phyloP scores from a whole-genome alignment of 371 early-diverging fungal species.

The Batkoa obscura region DNA sequence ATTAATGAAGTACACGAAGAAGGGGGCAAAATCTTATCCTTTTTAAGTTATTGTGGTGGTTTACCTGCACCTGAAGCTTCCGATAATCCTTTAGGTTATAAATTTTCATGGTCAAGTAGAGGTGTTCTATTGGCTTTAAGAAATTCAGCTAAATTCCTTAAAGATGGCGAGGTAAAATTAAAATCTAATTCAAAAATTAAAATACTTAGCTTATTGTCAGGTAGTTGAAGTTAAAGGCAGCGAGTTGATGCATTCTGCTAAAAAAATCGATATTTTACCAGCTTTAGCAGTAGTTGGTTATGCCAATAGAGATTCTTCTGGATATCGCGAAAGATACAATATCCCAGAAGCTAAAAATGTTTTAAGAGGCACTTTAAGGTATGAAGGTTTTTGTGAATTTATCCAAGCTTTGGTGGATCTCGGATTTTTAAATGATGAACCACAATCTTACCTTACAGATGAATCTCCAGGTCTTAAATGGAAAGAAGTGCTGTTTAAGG shows the following conservation, averaged over 20 bases:
- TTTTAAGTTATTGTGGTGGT: conserved; percentile 81
- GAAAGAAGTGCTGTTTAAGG: conserved; percentile 17
- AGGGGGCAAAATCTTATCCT: conserved; percentile 53
- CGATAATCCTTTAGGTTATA: conserved; percentile 74
- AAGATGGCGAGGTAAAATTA: conserved; percentile 38
- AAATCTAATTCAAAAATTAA: conserved; percentile 1
- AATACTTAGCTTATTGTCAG: background rate
- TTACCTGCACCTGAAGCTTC: conserved; percentile 77
- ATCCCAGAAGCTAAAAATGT: conserved; percentile 43
- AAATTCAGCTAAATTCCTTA: conserved; percentile 62
- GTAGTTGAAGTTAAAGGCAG: conserved; percentile 32
- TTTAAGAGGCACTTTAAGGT: conserved; percentile 73
- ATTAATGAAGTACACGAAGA: conserved; percentile 63
- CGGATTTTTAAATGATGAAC: conserved; percentile 75
- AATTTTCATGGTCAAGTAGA: conserved; percentile 76
- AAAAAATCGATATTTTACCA: conserved; percentile 43
- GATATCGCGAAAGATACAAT: conserved; percentile 42
- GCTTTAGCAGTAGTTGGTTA: conserved; percentile 71
- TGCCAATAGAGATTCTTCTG: conserved; percentile 61
- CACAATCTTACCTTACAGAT: conserved; percentile 35
- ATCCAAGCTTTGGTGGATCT: conserved; percentile 27
- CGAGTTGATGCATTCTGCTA: conserved; percentile 42
- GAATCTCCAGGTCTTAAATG: conserved; percentile 44
- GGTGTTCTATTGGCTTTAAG: conserved; percentile 68
- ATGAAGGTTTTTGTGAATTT: conserved; percentile 9